phyloP scores from a whole-genome alignment of 202 grass and related monocot species.

The Brachypodium distachyon region DNA sequence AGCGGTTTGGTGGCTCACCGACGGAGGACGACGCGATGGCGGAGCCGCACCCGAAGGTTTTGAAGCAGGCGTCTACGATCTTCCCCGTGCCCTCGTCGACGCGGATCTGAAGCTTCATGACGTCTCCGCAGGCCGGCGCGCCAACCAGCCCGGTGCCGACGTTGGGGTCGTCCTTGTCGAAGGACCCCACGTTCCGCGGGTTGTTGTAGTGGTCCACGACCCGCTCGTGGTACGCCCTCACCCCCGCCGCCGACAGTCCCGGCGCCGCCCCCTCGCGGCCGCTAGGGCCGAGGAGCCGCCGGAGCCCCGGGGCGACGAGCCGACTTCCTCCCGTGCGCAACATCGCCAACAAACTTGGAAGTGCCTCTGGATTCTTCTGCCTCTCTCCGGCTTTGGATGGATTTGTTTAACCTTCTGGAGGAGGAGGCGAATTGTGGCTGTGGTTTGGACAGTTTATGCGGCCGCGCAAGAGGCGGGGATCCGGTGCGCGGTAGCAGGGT shows the following conservation, averaged over 20 bases:
- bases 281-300: conserved; percentile 12
- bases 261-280: neutral
- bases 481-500: neutral
- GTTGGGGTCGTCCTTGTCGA: conserved; percentile 86
- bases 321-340: conserved; percentile 49
- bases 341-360: conserved; percentile 37
- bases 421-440: conserved; percentile 7
- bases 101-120: conserved; percentile 99
- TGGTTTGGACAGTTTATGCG: conserved; percentile 13
- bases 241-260: neutral
- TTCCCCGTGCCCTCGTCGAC: conserved; percentile 77
- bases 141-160: conserved; percentile 94
- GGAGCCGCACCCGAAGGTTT: conserved; percentile 96
- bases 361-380: conserved; percentile 16
- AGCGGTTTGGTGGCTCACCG: conserved; percentile 22
- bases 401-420: neutral
- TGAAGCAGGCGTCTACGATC: conserved; percentile 97
- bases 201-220: conserved; percentile 99
- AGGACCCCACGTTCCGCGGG: conserved; percentile 86
- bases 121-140: conserved; percentile 91
- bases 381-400: neutral
- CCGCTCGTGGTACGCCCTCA: conserved; percentile 79
- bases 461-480: conserved; percentile 11
- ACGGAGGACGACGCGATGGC: conserved; percentile 96
- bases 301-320: conserved; percentile 21